phyloP scores from a whole-genome alignment of 2,329 filamentous ascomycete species.

The Exutisphaerella laricina region DNA sequence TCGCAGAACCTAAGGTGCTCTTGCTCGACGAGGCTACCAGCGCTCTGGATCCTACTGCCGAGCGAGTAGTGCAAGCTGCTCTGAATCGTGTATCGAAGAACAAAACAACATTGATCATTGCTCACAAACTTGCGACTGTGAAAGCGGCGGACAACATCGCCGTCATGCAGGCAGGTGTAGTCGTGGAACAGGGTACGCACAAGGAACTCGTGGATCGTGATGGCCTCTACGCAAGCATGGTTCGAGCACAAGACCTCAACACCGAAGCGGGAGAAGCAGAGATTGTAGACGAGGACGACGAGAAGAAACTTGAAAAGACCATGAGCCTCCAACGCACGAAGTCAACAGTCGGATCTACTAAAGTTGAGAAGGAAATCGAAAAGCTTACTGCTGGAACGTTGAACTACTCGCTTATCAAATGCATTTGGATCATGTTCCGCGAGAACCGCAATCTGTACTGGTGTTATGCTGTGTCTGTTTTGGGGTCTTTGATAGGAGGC shows the following conservation, averaged over 20 bases:
- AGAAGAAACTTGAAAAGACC: conserved; percentile 28
- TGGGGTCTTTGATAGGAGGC: conserved; percentile 35
- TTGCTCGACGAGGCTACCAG: conserved; percentile 36
- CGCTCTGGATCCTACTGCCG: conserved; percentile 34
- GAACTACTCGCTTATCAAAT: conserved; percentile 32
- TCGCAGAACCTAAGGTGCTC: conserved; percentile 33
- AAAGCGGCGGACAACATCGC: conserved; percentile 42
- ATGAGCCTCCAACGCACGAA: conserved; percentile 23
- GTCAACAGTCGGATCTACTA: conserved; percentile 26
- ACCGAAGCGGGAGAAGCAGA: conserved; percentile 18
- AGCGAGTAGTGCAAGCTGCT: conserved; percentile 32
- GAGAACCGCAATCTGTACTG: conserved; percentile 35
- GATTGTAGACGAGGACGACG: conserved; percentile 27
- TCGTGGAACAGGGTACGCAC: conserved; percentile 44
- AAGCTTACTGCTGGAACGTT: conserved; percentile 26
- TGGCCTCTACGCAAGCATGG: conserved; percentile 40
- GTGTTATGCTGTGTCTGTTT: conserved; percentile 35
- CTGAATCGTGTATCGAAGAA: conserved; percentile 30
- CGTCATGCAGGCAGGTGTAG: conserved; percentile 40
- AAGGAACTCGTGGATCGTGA: conserved; percentile 34
- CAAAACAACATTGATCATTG: conserved; percentile 38
- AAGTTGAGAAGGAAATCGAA: conserved; percentile 31
- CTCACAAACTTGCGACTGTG: conserved; percentile 43
- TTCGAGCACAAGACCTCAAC: conserved; percentile 46
- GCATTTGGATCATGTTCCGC: conserved; percentile 34